Evolutionary conservation across 441 rosid species (phyloP).

Genomic region (Erodium moschatum): DNA sequence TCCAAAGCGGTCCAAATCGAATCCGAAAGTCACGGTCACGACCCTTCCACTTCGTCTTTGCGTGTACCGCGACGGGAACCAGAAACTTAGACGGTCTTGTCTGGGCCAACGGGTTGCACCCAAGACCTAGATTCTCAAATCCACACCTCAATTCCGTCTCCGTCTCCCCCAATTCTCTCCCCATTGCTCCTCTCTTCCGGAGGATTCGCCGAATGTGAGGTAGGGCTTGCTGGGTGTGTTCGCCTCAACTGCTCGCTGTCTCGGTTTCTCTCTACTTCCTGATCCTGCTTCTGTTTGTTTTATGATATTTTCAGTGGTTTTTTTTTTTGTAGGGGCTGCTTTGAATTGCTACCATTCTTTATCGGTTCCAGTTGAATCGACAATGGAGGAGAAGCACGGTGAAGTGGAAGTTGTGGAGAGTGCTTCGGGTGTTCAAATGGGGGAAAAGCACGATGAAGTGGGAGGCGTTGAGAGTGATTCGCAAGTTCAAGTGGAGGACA

Average conservation of each 20-base stretch:
- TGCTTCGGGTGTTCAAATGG: conserved; percentile 40
- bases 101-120: not conserved
- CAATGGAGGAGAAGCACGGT: conserved; percentile 43
- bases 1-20: not conserved
- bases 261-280: not conserved
- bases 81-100: conserved; percentile 3
- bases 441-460: conserved; percentile 36
- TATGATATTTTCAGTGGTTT: not conserved
- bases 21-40: conserved; percentile 15
- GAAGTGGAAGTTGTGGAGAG: conserved; percentile 42
- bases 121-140: conserved; percentile 1
- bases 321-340: conserved; percentile 15
- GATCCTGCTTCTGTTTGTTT: conserved; percentile 7
- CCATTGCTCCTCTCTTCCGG: not conserved
- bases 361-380: conserved; percentile 13
- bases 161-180: not conserved
- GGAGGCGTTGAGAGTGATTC: conserved; percentile 45
- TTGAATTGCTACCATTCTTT: conserved; percentile 7
- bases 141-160: not conserved
- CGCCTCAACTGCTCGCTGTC: not conserved
- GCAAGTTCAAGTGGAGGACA: conserved; percentile 39
- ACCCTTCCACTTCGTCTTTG: not conserved
- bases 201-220: not conserved
- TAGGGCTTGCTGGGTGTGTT: not conserved
- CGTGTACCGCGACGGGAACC: not conserved